Conservation (phyloP, 169 alveolate species). For the Plasmodium gallinaceum region DNA sequence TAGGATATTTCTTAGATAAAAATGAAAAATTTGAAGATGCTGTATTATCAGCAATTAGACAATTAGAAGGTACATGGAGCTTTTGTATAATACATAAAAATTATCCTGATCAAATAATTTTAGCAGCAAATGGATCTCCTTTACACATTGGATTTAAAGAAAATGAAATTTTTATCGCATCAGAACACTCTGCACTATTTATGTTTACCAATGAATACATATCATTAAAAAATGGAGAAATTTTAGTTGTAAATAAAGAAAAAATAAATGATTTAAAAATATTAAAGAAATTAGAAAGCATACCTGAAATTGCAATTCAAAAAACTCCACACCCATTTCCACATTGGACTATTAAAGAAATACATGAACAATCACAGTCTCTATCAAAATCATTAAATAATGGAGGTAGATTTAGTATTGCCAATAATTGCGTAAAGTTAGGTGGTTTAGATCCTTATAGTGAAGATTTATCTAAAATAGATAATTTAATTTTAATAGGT, state of each 20-base stretch:
- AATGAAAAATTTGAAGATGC: slow-evolving; percentile 79
- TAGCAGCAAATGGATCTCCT: slow-evolving; percentile 96
- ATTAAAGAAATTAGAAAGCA: slow-evolving; percentile 56
- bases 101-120: slow-evolving; percentile 91
- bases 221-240: slow-evolving; percentile 91
- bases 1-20: slow-evolving; percentile 89
- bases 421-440: slow-evolving; percentile 51
- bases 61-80: slow-evolving; percentile 97
- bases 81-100: slow-evolving; percentile 92
- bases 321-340: slow-evolving; percentile 90
- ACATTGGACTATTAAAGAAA: slow-evolving; percentile 94
- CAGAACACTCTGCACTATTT: slow-evolving; percentile 95
- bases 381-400: slow-evolving; percentile 63
- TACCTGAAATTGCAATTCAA: slow-evolving; percentile 81
- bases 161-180: slow-evolving; percentile 91
- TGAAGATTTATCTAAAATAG: slow-evolving; percentile 81
- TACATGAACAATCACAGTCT: slow-evolving; percentile 91
- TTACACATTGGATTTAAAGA: slow-evolving; percentile 91
- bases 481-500: slow-evolving; percentile 91
- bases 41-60: slow-evolving; percentile 88
- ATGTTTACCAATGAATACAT: slow-evolving; percentile 93
- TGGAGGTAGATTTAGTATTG: slow-evolving; percentile 57
- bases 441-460: slow-evolving; percentile 77
- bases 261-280: slow-evolving; percentile 85
- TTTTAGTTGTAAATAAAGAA: slow-evolving; percentile 87